Percentiles rank a stretch among this genome's conserved stretches.
Evolutionary conservation across 2,329 filamentous ascomycete species (phyloP).

Genomic region (Penicillium rolfsii): DNA sequence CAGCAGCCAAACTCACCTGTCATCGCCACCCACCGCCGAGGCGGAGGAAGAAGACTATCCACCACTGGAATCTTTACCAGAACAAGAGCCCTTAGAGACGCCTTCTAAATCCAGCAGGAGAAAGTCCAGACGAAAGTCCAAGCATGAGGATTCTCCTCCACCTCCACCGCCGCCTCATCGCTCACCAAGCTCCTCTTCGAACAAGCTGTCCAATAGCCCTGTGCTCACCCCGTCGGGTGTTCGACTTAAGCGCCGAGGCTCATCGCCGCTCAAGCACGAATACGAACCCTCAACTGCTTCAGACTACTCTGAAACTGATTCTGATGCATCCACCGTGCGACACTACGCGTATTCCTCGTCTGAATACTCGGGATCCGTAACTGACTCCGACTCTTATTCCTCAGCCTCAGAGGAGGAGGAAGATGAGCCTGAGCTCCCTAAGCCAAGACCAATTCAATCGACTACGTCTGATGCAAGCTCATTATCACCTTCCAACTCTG

Average conservation of each 20-base stretch:
- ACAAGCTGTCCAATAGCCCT: constrained; percentile 49
- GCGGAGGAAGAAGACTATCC: constrained; percentile 38
- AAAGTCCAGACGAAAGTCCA: constrained; percentile 34
- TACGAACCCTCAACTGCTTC: constrained; percentile 83
- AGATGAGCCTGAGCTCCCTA: constrained; percentile 55
- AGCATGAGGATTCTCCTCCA: constrained; percentile 42
- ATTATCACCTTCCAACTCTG: constrained; percentile 77
- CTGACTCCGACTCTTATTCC: constrained; percentile 19
- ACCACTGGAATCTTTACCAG: constrained; percentile 25
- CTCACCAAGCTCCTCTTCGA: constrained; percentile 50
- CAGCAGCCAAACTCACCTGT: constrained; percentile 41
- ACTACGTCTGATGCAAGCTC: constrained; percentile 58
- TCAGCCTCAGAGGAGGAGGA: constrained; percentile 61
- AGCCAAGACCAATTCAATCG: constrained; percentile 42
- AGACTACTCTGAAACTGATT: constrained; percentile 56
- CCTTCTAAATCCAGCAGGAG: constrained; percentile 32
- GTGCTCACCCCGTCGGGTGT: constrained; percentile 54
- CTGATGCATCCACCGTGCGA: constrained; percentile 59
- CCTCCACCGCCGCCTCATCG: constrained; percentile 53
- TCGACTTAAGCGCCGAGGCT: constrained; percentile 69
- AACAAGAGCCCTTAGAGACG: constrained; percentile 26
- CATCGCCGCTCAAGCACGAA: constrained; percentile 95
- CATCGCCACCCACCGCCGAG: constrained; percentile 27
- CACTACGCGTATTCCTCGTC: constrained; percentile 44
- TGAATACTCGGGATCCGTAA: constrained; percentile 37